These are phyloP conservation scores for Pseudogymnoascus sp. DNA, from an alignment of 2,329 filamentous ascomycete species.

Conservation along the genomic window DNA sequence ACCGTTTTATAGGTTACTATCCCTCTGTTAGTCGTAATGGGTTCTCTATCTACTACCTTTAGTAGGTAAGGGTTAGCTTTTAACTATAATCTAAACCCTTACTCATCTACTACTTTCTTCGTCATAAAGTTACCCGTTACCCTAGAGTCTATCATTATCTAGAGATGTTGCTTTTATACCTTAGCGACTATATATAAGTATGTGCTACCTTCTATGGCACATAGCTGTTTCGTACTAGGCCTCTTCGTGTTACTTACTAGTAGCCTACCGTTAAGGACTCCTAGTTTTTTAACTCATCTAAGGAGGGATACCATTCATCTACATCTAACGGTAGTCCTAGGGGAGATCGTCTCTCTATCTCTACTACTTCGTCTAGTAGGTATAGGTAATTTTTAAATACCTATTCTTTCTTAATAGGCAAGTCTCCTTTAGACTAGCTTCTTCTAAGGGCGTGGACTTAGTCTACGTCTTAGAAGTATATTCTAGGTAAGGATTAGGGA, in stretches of 20 bases:
- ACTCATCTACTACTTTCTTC: background rate
- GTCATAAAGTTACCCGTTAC: background rate
- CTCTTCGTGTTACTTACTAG: background rate
- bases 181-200: background rate
- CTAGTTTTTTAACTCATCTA: background rate
- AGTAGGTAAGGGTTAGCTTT: background rate
- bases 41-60: background rate
- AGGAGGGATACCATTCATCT: no score
- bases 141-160: background rate
- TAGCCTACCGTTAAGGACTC: background rate
- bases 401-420: no score
- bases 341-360: no score
- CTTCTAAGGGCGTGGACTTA: no score
- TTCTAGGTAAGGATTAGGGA: no score
- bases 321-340: no score
- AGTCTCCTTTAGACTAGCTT: no score
- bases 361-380: no score
- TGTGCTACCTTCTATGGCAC: rapidly evolving
- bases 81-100: background rate
- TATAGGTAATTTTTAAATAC: no score
- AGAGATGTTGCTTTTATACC: background rate
- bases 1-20: background rate
- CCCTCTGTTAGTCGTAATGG: background rate
- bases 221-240: background rate
- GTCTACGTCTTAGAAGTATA: no score